Evolutionary conservation across 169 alveolate species (phyloP).

Genomic region (Cryptosporidium parvum): DNA sequence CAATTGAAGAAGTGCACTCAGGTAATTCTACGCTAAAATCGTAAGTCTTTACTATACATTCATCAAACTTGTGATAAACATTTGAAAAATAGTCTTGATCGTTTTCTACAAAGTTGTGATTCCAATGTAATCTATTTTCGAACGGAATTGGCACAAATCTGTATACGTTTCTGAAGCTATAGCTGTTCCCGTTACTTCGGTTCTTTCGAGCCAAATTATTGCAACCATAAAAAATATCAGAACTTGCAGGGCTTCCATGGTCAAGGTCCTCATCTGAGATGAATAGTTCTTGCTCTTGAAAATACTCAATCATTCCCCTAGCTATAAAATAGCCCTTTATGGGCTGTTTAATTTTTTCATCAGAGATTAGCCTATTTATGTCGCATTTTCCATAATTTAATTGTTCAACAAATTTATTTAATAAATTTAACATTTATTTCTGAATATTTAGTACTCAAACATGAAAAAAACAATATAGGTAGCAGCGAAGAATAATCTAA

Average conservation of each 20-base stretch:
- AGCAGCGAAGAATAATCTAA: not conserved
- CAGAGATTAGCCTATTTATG: not conserved
- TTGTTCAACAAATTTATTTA: not conserved
- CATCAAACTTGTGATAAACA: conserved; percentile 4
- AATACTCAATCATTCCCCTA: conserved; percentile 59
- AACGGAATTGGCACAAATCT: conserved; percentile 31
- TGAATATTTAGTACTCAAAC: not conserved
- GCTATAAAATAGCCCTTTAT: conserved; percentile 9
- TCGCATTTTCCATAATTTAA: conserved; percentile 12
- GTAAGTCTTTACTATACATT: conserved; percentile 12
- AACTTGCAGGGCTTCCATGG: not conserved
- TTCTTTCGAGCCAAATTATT: not conserved
- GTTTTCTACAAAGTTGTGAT: not conserved
- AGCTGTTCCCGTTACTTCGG: not conserved
- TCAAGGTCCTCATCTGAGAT: not conserved
- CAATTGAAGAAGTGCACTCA: not conserved
- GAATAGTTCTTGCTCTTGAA: conserved; percentile 41
- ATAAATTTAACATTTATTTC: not conserved
- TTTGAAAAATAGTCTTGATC: not conserved
- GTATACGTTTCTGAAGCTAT: conserved; percentile 32
- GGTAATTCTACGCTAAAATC: conserved; percentile 26
- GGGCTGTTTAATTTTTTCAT: not conserved
- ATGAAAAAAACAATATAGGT: not conserved
- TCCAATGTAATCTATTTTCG: not conserved
- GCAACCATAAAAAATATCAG: not conserved